Evolutionary conservation across 2,329 filamentous ascomycete genomes (phyloP), one percentile per base, ranked within the genome.

Genomic region (Onygenales sp.): DNA sequence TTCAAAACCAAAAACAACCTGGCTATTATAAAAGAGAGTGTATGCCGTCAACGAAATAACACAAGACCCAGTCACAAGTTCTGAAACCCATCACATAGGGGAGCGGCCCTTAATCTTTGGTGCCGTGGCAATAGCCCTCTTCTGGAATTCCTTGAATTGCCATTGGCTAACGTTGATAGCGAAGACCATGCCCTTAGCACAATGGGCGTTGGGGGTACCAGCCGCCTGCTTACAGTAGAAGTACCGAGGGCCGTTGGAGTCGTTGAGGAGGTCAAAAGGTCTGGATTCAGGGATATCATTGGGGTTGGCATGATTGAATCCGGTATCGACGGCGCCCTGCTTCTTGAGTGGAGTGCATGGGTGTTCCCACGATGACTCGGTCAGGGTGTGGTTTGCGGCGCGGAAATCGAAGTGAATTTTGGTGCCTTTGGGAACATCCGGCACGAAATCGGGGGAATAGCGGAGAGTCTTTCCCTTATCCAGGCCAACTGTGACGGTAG

Each of bases 171-270:
- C 84, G 77, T 90, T 90, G 74, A 90, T 83, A 67, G 84, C 85
- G 70, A 90, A 87, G 60, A 81, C 78, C 87, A 89, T 90, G 62
- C 86, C 86, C 70, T 81, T 77, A 47, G 85, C 85, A 67, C 86
- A 90, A 75, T 90, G 86, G 6, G 55, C 54, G 42, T 64, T 56
- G n/a, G 57, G 53, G 6, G 53, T 59, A 11, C 56, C 50, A 17
- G 51, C 56, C 11, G 36, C 62, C 65, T 88, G 85, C 57, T 74
- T 77, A 78, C 86, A 89, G 78, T 84, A 89, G 76, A 88, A 87
- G 85, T 86, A 89, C 13, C 86, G 74, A 56, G 86, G 82, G 17
- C 82, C 81, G 39, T 72, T 74, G 52, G 80, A 51, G 9, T 55
- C 34, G 17, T 53, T 42, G 42, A 42, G 39, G 21, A 61, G 13